These are phyloP conservation scores for Beauveria brongniartii DNA, from an alignment of 2,329 filamentous ascomycete genomes.

Conservation along the genomic window DNA sequence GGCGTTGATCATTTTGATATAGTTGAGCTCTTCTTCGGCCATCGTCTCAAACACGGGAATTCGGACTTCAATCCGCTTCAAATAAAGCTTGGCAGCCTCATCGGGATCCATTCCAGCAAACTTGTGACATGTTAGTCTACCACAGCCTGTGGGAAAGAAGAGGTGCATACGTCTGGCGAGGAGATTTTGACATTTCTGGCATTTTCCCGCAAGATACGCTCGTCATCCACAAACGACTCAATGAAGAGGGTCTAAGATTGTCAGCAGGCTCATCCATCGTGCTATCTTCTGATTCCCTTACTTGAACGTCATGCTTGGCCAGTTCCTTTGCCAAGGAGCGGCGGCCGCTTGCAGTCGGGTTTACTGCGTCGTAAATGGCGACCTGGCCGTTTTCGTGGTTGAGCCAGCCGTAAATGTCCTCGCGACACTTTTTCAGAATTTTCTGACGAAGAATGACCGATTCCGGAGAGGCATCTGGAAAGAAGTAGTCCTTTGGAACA, in stretches of 20 bases:
- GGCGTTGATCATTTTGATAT: slow-evolving; percentile 99
- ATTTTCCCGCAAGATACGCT: slow-evolving; percentile 90
- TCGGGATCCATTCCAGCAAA: slow-evolving; percentile 88
- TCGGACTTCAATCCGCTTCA: slow-evolving; percentile 80
- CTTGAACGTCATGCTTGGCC: slow-evolving; percentile 92
- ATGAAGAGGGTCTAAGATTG: slow-evolving; percentile 81
- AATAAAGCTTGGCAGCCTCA: slow-evolving; percentile 85
- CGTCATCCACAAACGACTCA: slow-evolving; percentile 89
- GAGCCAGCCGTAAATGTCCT: slow-evolving; percentile 93
- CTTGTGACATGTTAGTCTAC: slow-evolving; percentile 29
- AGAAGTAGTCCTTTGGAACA: slow-evolving; percentile 96
- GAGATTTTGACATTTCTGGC: slow-evolving; percentile 96
- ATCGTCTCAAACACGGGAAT: slow-evolving; percentile 97
- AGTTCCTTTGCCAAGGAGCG: slow-evolving; percentile 89
- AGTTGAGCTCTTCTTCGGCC: slow-evolving; percentile 88
- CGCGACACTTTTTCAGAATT: slow-evolving; percentile 93
- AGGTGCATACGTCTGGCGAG: slow-evolving; percentile 69
- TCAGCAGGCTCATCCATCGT: background rate
- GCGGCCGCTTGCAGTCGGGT: slow-evolving; percentile 75
- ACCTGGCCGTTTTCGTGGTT: slow-evolving; percentile 98
- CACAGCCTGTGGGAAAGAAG: background rate
- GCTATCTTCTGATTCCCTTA: slow-evolving; percentile 23
- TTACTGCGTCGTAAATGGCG: slow-evolving; percentile 97
- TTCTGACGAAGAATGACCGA: slow-evolving; percentile 94
- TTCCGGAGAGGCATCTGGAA: slow-evolving; percentile 83